These are phyloP conservation scores for Mycotypha africana DNA, from an alignment of 371 early-diverging fungal genomes.

Conservation along the genomic window DNA sequence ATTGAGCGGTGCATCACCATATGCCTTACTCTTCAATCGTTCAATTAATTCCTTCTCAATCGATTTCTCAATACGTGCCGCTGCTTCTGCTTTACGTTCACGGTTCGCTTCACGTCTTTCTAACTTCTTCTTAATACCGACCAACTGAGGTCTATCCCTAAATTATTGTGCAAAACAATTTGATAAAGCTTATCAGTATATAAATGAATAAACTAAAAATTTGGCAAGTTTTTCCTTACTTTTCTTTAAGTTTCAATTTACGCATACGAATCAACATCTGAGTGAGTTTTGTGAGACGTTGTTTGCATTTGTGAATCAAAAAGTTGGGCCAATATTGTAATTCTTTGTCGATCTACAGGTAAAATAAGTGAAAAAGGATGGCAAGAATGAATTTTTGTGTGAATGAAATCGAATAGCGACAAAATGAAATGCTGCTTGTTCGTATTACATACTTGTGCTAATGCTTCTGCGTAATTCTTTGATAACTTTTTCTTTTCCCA, in stretches of 20 bases:
- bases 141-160: slow-evolving; percentile 66
- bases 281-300: slow-evolving; percentile 95
- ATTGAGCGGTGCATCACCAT: slow-evolving; percentile 87
- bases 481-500: slow-evolving; percentile 96
- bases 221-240: slow-evolving; percentile 25
- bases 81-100: slow-evolving; percentile 92
- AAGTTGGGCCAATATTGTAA: slow-evolving; percentile 92
- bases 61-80: slow-evolving; percentile 91
- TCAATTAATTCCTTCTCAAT: slow-evolving; percentile 98
- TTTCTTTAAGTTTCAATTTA: slow-evolving; percentile 82
- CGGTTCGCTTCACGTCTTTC: slow-evolving; percentile 89
- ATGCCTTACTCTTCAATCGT: slow-evolving; percentile 90
- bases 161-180: neutral
- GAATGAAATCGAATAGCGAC: too few relatives aligned
- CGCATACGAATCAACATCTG: slow-evolving; percentile 96
- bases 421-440: too few relatives aligned
- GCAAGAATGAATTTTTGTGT: too few relatives aligned
- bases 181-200: neutral
- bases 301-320: slow-evolving; percentile 97
- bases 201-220: neutral
- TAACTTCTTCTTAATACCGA: slow-evolving; percentile 91
- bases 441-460: slow-evolving; percentile 70
- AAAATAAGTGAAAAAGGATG: too few relatives aligned
- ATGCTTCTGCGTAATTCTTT: slow-evolving; percentile 90
- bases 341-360: slow-evolving; percentile 86